phyloP scores from a whole-genome alignment of 2,329 filamentous ascomycete genomes.

The Diaporthe nobilis region DNA sequence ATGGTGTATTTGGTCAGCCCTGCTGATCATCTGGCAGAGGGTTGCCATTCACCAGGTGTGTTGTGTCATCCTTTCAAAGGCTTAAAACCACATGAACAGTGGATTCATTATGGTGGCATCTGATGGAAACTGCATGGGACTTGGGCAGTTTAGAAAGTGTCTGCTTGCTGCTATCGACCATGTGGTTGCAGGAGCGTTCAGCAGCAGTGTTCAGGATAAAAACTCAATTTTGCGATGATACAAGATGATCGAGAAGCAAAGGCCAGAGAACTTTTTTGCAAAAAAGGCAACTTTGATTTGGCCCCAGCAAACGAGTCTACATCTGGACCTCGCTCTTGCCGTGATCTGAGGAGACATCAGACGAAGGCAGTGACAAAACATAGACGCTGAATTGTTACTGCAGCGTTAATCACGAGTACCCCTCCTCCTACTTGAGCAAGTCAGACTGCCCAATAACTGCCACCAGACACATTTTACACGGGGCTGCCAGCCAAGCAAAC shows the following conservation, averaged over 20 bases:
- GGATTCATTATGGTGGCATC: neutral
- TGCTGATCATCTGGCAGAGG: neutral
- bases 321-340: neutral
- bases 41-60: neutral
- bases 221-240: neutral
- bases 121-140: too few relatives aligned
- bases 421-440: neutral
- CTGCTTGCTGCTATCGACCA: neutral
- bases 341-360: neutral
- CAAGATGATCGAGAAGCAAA: neutral
- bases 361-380: slow-evolving; percentile 1
- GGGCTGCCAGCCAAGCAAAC: too few relatives aligned
- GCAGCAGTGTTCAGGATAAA: neutral
- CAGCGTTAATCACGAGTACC: neutral
- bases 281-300: too few relatives aligned
- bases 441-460: neutral
- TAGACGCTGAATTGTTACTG: neutral
- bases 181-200: neutral
- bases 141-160: neutral
- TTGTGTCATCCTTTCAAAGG: neutral
- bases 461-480: neutral
- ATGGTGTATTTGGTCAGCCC: neutral
- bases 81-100: neutral
- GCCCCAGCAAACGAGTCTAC: neutral
- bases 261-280: fast-evolving